phyloP scores from a whole-genome alignment of 768 basidiomycete genomes.

The Kwoniella europaea region DNA sequence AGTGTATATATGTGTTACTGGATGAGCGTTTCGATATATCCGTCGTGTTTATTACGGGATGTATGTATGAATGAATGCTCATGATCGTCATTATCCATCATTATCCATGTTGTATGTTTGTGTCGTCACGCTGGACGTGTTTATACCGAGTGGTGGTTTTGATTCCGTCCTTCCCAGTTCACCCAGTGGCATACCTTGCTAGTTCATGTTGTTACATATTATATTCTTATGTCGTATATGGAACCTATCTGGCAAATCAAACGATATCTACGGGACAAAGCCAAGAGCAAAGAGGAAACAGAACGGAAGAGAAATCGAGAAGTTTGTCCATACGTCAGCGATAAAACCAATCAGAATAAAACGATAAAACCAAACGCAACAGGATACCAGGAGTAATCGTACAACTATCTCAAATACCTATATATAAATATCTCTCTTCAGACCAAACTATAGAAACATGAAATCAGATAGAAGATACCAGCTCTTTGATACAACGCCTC shows the following conservation, averaged over 20 bases:
- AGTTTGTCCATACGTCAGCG: not conserved
- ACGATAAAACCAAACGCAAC: not conserved
- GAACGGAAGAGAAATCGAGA: not conserved
- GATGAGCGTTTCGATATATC: not conserved
- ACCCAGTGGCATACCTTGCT: not conserved
- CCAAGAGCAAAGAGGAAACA: not conserved
- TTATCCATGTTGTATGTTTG: not conserved
- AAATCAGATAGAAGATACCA: not conserved
- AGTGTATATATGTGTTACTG: not conserved
- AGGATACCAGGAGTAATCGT: not conserved
- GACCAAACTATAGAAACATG: not conserved
- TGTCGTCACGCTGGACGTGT: conserved; percentile 5
- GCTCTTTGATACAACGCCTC: not conserved
- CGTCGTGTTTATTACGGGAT: not conserved
- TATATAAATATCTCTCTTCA: no score
- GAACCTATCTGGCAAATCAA: not conserved
- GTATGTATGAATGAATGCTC: no score
- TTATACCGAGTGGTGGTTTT: not conserved
- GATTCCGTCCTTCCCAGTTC: not conserved
- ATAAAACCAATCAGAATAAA: not conserved
- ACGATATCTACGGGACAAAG: not conserved
- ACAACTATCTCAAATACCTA: not conserved
- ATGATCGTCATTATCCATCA: no score
- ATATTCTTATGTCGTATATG: conserved; percentile 2
- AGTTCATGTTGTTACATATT: conserved; percentile 2